These are phyloP conservation scores for Botrytis cinerea DNA, from an alignment of 2,329 filamentous ascomycete species.

Conservation along the genomic window DNA sequence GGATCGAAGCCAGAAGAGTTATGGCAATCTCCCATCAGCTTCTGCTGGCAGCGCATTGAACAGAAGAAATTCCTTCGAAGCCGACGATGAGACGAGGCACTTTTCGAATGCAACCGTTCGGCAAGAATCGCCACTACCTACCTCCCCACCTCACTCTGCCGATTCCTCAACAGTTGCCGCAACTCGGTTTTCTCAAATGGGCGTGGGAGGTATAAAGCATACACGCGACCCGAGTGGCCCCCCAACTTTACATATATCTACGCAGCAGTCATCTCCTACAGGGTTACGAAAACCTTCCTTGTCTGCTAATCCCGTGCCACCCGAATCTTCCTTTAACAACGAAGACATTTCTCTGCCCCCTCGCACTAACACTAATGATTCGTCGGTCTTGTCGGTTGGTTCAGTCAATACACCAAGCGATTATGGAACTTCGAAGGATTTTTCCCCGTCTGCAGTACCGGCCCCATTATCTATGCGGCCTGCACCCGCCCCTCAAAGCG, in stretches of 20 bases:
- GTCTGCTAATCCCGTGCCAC: slow-evolving; percentile 7
- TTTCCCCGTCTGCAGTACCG: slow-evolving; percentile 54
- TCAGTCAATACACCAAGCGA: slow-evolving; percentile 38
- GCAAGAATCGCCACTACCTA: slow-evolving; percentile 30
- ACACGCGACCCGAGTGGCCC: slow-evolving; percentile 33
- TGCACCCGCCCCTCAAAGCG: slow-evolving; percentile 43
- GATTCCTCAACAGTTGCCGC: slow-evolving; percentile 25
- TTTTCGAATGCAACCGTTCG: slow-evolving; percentile 45
- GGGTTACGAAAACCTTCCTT: slow-evolving; percentile 32
- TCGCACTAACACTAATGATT: slow-evolving; percentile 29
- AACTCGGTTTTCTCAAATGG: slow-evolving; percentile 40
- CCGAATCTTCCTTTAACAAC: slow-evolving; percentile 7
- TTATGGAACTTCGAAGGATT: slow-evolving; percentile 49
- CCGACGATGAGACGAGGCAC: slow-evolving; percentile 53
- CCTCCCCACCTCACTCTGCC: slow-evolving; percentile 22
- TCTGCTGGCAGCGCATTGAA: slow-evolving; percentile 28
- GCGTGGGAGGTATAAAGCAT: slow-evolving; percentile 26
- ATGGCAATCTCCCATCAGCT: slow-evolving; percentile 39
- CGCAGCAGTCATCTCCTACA: slow-evolving; percentile 31
- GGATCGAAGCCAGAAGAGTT: slow-evolving; percentile 35
- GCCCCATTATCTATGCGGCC: slow-evolving; percentile 49
- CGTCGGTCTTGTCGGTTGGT: slow-evolving; percentile 31
- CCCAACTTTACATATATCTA: slow-evolving; percentile 34
- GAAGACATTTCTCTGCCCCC: background rate
- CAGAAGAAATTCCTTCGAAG: slow-evolving; percentile 53